Evolutionary conservation across 768 basidiomycete genomes (phyloP).

Genomic region (Lanmaoa pseudosensibilis): DNA sequence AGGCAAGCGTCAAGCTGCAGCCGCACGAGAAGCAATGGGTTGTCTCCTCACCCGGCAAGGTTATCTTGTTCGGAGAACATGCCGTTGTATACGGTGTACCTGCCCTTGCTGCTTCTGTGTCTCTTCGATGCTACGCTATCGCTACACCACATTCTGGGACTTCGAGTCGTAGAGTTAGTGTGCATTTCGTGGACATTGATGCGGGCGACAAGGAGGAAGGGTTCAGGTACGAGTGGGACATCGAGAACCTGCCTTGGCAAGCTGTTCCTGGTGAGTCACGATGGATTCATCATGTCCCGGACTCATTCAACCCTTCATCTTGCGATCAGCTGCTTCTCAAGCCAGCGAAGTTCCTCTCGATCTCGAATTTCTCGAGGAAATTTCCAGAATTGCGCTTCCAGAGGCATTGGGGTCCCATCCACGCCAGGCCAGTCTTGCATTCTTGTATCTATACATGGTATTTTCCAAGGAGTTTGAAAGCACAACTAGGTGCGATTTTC

Average conservation of each 20-base stretch:
- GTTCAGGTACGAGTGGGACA: slow-evolving; percentile 80
- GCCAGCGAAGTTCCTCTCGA: slow-evolving; percentile 52
- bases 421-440: slow-evolving; percentile 61
- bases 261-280: slow-evolving; percentile 45
- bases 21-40: slow-evolving; percentile 64
- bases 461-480: slow-evolving; percentile 46
- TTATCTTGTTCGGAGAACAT: slow-evolving; percentile 98
- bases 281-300: neutral
- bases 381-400: slow-evolving; percentile 47
- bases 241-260: slow-evolving; percentile 78
- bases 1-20: neutral
- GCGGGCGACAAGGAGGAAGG: slow-evolving; percentile 26
- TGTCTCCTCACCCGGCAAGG: slow-evolving; percentile 95
- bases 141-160: slow-evolving; percentile 69
- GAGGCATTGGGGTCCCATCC: slow-evolving; percentile 35
- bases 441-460: slow-evolving; percentile 92
- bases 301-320: neutral
- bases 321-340: slow-evolving; percentile 14
- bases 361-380: slow-evolving; percentile 67
- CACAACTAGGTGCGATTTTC: slow-evolving; percentile 52
- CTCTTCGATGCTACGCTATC: slow-evolving; percentile 92
- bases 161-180: slow-evolving; percentile 44
- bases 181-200: slow-evolving; percentile 79
- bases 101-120: slow-evolving; percentile 92
- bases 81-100: slow-evolving; percentile 98